Conservation (phyloP, 2,329 filamentous ascomycete genomes). For the Cercospora sesami region DNA sequence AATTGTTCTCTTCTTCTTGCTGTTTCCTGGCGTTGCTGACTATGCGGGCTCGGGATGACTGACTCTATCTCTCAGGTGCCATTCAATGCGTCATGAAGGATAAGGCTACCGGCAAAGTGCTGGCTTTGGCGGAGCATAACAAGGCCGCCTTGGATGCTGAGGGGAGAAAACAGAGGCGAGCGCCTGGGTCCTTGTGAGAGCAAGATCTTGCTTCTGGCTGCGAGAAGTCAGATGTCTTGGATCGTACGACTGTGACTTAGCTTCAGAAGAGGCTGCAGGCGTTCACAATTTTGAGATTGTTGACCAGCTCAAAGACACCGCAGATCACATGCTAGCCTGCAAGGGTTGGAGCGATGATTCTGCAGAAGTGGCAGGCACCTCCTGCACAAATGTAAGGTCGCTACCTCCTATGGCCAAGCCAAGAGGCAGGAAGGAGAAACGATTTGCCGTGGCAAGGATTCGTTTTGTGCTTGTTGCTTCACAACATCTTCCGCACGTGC, state of each 20-base stretch:
- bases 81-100: constrained; percentile 23
- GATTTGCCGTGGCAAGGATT: not conserved
- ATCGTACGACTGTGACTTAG: not conserved
- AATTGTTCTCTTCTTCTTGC: not conserved
- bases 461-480: too few relatives aligned
- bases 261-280: not conserved
- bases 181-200: not conserved
- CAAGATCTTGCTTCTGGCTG: not conserved
- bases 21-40: not conserved
- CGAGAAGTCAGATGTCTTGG: not conserved
- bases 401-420: not conserved
- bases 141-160: constrained; percentile 18
- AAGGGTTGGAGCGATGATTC: not conserved
- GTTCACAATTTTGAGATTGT: not conserved
- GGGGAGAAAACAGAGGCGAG: not conserved
- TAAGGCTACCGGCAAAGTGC: constrained; percentile 20
- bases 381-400: not conserved
- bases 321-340: not conserved
- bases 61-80: constrained; percentile 7
- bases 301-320: not conserved
- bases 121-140: constrained; percentile 23
- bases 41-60: not conserved
- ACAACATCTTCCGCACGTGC: not conserved
- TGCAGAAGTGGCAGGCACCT: not conserved
- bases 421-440: not conserved